Conservation (phyloP, 2,329 filamentous ascomycete species). For the Nothophaeocryptopus gaeumannii region DNA sequence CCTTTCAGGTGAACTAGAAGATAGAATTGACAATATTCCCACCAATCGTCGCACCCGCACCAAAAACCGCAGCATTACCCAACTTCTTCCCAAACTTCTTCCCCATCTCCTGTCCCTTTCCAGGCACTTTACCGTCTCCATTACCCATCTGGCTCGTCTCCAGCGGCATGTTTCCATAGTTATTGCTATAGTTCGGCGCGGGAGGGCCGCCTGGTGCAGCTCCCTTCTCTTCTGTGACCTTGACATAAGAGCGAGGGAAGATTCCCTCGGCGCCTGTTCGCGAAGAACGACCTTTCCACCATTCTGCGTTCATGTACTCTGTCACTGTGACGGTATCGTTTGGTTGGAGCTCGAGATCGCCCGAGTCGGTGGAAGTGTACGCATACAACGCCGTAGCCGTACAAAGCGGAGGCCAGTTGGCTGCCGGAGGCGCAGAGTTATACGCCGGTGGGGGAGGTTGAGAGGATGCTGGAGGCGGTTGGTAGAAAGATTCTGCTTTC, state of each 20-base stretch:
- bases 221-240: conserved; percentile 63
- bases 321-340: conserved; percentile 77
- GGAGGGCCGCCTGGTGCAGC: conserved; percentile 37
- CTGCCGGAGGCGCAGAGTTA: conserved; percentile 47
- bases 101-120: conserved; percentile 51
- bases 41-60: conserved; percentile 87
- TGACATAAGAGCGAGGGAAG: conserved; percentile 89
- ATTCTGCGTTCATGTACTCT: conserved; percentile 94
- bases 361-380: conserved; percentile 75
- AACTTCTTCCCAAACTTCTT: conserved; percentile 68
- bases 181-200: conserved; percentile 57
- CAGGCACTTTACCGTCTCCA: conserved; percentile 49
- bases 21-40: conserved; percentile 42
- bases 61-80: conserved; percentile 82
- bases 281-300: conserved; percentile 89
- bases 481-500: conserved; percentile 40
- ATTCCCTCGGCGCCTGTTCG: conserved; percentile 84
- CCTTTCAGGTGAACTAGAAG: conserved; percentile 11
- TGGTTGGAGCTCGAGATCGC: conserved; percentile 76
- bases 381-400: conserved; percentile 79
- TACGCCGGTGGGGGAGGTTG: conserved; percentile 56
- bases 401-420: conserved; percentile 57
- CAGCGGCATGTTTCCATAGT: conserved; percentile 65
- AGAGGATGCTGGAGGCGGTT: conserved; percentile 38
- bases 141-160: conserved; percentile 61